Percentiles rank a stretch among this genome's conserved stretches.
These are phyloP conservation scores for Physocladia obscura DNA, from an alignment of 192 early-diverging fungal species.

Conservation along the genomic window DNA sequence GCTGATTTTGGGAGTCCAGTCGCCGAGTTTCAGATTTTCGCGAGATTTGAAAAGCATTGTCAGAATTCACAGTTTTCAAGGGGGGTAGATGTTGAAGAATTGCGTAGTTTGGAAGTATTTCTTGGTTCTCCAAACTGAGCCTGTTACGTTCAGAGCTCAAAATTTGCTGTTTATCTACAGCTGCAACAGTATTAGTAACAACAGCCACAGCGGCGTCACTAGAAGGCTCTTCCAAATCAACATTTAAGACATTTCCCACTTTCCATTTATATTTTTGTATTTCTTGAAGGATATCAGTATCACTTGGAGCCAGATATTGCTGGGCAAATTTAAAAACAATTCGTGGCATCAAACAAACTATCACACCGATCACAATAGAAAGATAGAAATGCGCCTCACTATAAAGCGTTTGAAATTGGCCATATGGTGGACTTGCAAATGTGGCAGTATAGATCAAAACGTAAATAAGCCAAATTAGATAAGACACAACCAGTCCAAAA, in stretches of 20 bases:
- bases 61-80: neutral
- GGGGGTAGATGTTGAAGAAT: neutral
- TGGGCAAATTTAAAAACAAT: conserved; percentile 65
- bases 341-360: conserved; percentile 70
- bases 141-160: too few relatives aligned
- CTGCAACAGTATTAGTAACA: too few relatives aligned
- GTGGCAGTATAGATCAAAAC: conserved; percentile 60
- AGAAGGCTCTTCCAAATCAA: conserved; percentile 14
- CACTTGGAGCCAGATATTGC: conserved; percentile 41
- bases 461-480: conserved; percentile 68
- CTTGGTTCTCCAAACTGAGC: conserved; percentile 10
- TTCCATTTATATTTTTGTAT: conserved; percentile 41
- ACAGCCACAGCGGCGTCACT: neutral
- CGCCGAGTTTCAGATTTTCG: conserved; percentile 10
- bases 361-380: conserved; percentile 63
- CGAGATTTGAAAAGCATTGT: conserved; percentile 5
- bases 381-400: conserved; percentile 73
- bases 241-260: conserved; percentile 19
- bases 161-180: too few relatives aligned
- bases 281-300: conserved; percentile 52
- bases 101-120: neutral
- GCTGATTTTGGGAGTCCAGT: too few relatives aligned
- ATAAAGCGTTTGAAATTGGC: conserved; percentile 68
- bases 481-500: conserved; percentile 61
- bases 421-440: conserved; percentile 62